Evolutionary conservation across 169 alveolate genomes (phyloP).

Genomic region (Eimeria tenella): DNA sequence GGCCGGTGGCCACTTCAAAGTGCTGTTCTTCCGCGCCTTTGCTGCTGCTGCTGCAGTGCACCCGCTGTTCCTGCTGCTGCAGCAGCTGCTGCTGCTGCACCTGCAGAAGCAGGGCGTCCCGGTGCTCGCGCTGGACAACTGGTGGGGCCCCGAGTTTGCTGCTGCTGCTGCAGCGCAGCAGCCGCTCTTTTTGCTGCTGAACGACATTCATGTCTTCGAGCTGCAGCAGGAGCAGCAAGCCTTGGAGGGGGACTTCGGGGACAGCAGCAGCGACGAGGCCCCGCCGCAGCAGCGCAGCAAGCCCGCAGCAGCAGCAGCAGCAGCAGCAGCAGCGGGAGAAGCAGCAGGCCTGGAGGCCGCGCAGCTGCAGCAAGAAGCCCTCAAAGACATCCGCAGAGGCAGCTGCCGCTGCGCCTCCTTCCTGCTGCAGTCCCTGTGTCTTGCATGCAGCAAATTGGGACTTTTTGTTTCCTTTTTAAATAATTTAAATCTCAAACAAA

Average conservation of each 20-base stretch:
- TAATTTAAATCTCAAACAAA: not conserved
- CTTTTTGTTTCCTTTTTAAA: conserved; percentile 13
- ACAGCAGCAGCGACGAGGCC: not conserved
- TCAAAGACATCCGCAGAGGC: not conserved
- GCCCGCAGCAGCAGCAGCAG: not conserved
- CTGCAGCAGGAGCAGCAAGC: not conserved
- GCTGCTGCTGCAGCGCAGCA: conserved; percentile 4
- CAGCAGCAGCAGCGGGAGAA: not conserved
- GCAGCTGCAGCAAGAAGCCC: not conserved
- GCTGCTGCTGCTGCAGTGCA: not conserved
- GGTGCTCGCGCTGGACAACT: not conserved
- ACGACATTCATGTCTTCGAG: conserved; percentile 3
- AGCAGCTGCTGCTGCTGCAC: conserved; percentile 31
- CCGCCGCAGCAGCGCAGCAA: not conserved
- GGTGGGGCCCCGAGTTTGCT: conserved; percentile 8
- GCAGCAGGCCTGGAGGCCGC: not conserved
- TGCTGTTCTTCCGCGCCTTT: conserved; percentile 61
- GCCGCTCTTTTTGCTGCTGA: conserved; percentile 15
- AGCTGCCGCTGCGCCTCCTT: conserved; percentile 19
- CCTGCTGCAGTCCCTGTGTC: conserved; percentile 64
- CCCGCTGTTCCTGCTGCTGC: conserved; percentile 8
- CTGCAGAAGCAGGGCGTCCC: not conserved
- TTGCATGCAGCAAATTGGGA: not conserved
- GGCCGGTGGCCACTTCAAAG: conserved; percentile 45
- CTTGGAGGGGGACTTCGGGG: not conserved